Evolutionary conservation across 2,329 filamentous ascomycete genomes (phyloP), one percentile per base, ranked within the genome.

Genomic region (Aureobasidium sp.): DNA sequence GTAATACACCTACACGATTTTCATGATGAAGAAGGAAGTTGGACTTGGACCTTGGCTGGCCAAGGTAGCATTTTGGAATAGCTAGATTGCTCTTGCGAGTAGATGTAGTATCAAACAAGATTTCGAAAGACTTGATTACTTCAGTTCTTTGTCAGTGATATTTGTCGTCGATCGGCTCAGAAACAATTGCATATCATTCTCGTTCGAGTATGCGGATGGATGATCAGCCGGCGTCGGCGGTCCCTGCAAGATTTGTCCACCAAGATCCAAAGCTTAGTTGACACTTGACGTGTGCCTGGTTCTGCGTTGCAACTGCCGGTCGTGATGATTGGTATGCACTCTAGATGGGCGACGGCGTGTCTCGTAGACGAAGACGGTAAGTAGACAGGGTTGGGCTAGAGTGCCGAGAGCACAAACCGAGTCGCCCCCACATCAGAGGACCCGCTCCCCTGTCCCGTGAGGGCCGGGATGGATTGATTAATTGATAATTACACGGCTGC

Each of bases 1-100:
- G 54, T 58, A 58, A 58, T 58, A 45, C 19, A 56, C 37, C 17
- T 58, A 29, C 42, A 58, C 37, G 54, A 58, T 40, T 42, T 60
- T 60, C 6, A 60, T 35, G 56, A 60, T 11, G 17, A 9, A 14
- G 45, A 39, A 19, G 17, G 29, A 33, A 31, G 47, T 60, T 58
- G 40, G 56, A 49, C 37, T 27, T 39, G 54, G 54, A n/a, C 12
- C 42, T 48, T 59, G 54, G 54, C 54, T 59, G 54, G 54, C 54
- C 54, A 39, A 48, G 54, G 24, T 29, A 57, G 12, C 40, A 40
- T 22, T 57, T 57, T 44, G 53, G 40, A 57, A 44, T n/a, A 35
- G 53, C 53, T 57, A 57, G 40, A 57, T 42, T 3, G 24, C 50
- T 54, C 24, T 42, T 14, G 9, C 15, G 35, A 54, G 50, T 29